phyloP scores from a whole-genome alignment of 2,329 filamentous ascomycete genomes.

The Ilyonectria mors-panacis region DNA sequence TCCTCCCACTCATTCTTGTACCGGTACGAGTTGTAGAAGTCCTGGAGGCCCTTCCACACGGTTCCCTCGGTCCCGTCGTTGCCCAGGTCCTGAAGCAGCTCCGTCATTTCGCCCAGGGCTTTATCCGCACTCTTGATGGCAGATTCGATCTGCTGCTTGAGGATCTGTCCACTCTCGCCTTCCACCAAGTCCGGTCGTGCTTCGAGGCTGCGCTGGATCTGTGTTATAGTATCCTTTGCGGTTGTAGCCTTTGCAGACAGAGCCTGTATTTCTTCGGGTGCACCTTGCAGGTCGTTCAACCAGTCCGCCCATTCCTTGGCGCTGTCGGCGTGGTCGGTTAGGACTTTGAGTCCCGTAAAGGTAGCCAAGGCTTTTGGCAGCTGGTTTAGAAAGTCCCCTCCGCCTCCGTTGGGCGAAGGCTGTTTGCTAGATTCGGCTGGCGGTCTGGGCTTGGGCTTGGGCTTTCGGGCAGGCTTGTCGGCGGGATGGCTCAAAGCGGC shows the following conservation, averaged over 20 bases:
- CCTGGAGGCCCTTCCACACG: constrained; percentile 41
- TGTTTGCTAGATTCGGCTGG: background rate
- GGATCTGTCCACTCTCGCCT: constrained; percentile 46
- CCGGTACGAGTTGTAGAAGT: constrained; percentile 53
- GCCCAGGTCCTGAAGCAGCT: constrained; percentile 48
- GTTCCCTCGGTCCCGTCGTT: constrained; percentile 43
- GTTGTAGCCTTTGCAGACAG: constrained; percentile 47
- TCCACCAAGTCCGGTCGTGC: constrained; percentile 51
- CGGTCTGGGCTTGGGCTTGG: constrained; percentile 1
- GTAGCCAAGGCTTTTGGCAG: constrained; percentile 47
- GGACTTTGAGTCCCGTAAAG: constrained; percentile 45
- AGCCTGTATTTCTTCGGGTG: constrained; percentile 50
- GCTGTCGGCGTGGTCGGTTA: constrained; percentile 49
- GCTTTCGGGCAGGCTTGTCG: background rate
- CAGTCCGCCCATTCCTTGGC: constrained; percentile 54
- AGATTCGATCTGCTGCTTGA: constrained; percentile 50
- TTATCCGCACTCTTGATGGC: constrained; percentile 45
- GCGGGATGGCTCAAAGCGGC: background rate
- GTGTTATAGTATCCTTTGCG: constrained; percentile 50
- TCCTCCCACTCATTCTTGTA: constrained; percentile 52
- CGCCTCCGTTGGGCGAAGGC: background rate
- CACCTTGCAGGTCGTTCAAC: constrained; percentile 51
- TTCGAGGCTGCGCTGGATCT: constrained; percentile 49
- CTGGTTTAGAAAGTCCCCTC: constrained; percentile 36
- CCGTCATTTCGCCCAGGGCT: constrained; percentile 50